Percentiles rank a stretch among this genome's conserved stretches.
Evolutionary conservation across 305 asterid genomes (phyloP).

Genomic region (Striga hermonthica): DNA sequence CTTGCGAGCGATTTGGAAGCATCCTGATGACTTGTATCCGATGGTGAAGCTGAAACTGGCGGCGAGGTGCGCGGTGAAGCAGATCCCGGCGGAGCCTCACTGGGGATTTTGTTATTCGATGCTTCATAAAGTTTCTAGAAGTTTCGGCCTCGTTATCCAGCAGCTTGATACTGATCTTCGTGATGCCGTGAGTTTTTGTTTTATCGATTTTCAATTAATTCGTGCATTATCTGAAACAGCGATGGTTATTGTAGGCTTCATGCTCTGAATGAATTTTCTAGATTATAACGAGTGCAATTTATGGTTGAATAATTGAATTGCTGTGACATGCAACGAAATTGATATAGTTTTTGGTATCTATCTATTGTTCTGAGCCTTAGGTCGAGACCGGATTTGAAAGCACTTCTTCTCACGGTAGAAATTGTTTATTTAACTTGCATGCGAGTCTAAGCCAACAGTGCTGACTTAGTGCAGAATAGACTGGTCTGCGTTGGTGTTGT

Average conservation of each 20-base stretch:
- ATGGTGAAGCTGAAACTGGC: conserved; percentile 76
- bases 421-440: no score
- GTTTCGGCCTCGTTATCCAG: conserved; percentile 85
- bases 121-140: conserved; percentile 93
- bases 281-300: conserved; percentile 13
- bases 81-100: conserved; percentile 91
- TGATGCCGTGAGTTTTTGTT: conserved; percentile 68
- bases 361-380: background rate
- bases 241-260: conserved; percentile 22
- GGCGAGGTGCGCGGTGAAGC: conserved; percentile 68
- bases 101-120: conserved; percentile 92
- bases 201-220: conserved; percentile 6
- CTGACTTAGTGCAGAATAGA: background rate
- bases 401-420: background rate
- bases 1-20: conserved; percentile 62
- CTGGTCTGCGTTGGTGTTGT: background rate
- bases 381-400: background rate
- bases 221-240: background rate
- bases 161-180: conserved; percentile 92
- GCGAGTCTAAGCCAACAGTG: background rate
- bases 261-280: conserved; percentile 8
- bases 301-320: background rate
- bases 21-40: conserved; percentile 89
- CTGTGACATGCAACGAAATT: background rate
- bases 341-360: background rate